These are phyloP conservation scores for Xylariaceae sp. DNA, from an alignment of 2,329 filamentous ascomycete genomes.

Conservation along the genomic window DNA sequence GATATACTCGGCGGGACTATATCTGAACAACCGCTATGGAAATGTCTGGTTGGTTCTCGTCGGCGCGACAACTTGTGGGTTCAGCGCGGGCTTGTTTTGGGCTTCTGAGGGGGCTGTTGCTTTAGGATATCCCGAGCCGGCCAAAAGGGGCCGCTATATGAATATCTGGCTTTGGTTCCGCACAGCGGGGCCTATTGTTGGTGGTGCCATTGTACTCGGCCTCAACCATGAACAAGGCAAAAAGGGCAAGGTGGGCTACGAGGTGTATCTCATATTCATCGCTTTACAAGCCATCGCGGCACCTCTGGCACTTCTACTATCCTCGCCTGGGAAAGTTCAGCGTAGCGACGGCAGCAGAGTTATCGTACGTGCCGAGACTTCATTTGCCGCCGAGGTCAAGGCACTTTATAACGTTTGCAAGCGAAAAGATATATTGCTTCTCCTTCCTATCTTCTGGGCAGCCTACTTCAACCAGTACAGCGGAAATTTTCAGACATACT, in stretches of 20 bases:
- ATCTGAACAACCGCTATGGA: conserved; percentile 44
- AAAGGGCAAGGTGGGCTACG: conserved; percentile 61
- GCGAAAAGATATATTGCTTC: conserved; percentile 67
- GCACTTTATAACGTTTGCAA: conserved; percentile 62
- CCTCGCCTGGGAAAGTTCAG: conserved; percentile 60
- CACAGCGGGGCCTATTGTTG: conserved; percentile 57
- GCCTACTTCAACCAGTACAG: conserved; percentile 49
- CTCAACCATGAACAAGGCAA: conserved; percentile 56
- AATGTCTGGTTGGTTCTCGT: conserved; percentile 66
- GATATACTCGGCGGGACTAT: conserved; percentile 37
- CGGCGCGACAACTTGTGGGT: conserved; percentile 66
- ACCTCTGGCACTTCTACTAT: conserved; percentile 61
- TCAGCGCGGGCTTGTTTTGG: conserved; percentile 74
- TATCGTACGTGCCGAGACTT: conserved; percentile 58
- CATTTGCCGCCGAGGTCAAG: conserved; percentile 56
- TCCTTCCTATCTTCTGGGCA: conserved; percentile 71
- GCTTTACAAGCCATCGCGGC: conserved; percentile 64
- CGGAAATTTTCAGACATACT: conserved; percentile 55
- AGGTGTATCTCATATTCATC: conserved; percentile 69
- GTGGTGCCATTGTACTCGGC: conserved; percentile 68
- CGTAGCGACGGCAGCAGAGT: conserved; percentile 64
- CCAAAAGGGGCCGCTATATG: conserved; percentile 62
- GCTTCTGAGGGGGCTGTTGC: conserved; percentile 72
- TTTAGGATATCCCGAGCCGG: conserved; percentile 68
- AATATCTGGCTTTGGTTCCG: conserved; percentile 66